phyloP scores from a whole-genome alignment of 2,329 filamentous ascomycete species.

The Trichoderma sp. region DNA sequence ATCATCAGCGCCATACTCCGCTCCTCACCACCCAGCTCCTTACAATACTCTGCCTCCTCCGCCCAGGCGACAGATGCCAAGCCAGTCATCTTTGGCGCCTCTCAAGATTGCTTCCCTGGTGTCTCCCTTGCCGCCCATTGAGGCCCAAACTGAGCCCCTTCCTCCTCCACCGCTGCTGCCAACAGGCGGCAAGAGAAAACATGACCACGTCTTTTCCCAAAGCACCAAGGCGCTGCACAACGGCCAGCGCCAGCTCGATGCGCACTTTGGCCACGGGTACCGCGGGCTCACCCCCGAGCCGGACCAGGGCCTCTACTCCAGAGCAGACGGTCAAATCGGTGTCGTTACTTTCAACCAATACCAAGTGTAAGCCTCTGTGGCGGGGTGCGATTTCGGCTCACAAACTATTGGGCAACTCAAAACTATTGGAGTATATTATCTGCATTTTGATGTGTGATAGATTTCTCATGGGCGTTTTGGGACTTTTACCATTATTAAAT shows the following conservation, averaged over 20 bases:
- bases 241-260: slow-evolving; percentile 38
- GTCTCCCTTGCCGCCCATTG: slow-evolving; percentile 37
- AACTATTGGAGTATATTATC: slow-evolving; percentile 12
- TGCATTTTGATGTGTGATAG: slow-evolving; percentile 10
- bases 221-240: slow-evolving; percentile 36
- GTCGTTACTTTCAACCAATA: slow-evolving; percentile 34
- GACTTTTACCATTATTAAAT: neutral
- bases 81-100: slow-evolving; percentile 34
- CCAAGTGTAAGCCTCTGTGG: slow-evolving; percentile 9
- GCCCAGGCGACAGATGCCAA: slow-evolving; percentile 14
- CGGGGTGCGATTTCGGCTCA: neutral
- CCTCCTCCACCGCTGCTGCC: slow-evolving; percentile 28
- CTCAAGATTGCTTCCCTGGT: slow-evolving; percentile 39
- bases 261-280: slow-evolving; percentile 29
- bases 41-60: slow-evolving; percentile 23
- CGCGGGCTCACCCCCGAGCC: slow-evolving; percentile 31
- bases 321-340: slow-evolving; percentile 36
- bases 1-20: neutral
- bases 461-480: slow-evolving; percentile 17
- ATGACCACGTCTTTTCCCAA: slow-evolving; percentile 36
- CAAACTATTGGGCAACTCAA: neutral
- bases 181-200: slow-evolving; percentile 39
- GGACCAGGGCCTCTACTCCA: slow-evolving; percentile 34
- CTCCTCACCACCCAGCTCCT: slow-evolving; percentile 25
- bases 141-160: slow-evolving; percentile 34